Conservation (phyloP, 1,284 basidiomycete genomes). For the Apiotrichum domesticum region DNA sequence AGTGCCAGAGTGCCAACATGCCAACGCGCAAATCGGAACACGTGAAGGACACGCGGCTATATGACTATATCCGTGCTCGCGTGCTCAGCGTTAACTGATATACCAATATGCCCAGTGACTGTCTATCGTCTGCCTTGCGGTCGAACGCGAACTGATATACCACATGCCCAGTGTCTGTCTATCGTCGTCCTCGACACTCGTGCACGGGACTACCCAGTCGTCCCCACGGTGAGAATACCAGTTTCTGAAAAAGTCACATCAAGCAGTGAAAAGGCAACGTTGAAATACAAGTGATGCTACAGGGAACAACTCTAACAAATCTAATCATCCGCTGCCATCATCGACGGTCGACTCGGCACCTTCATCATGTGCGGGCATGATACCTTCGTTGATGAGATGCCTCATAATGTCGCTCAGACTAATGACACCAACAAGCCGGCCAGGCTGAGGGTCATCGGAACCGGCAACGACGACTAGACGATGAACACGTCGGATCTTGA, state of each 20-base stretch:
- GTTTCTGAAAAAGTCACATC: not conserved
- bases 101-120: too few species aligned
- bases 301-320: not conserved
- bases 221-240: too few species aligned
- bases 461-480: slow-evolving; percentile 79
- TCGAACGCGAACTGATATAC: too few species aligned
- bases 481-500: slow-evolving; percentile 89
- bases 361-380: slow-evolving; percentile 7
- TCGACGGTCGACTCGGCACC: slow-evolving; percentile 7
- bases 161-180: too few species aligned
- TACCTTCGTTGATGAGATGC: slow-evolving; percentile 57
- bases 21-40: too few species aligned
- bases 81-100: too few species aligned
- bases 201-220: too few species aligned
- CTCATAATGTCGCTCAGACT: slow-evolving; percentile 84
- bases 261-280: not conserved
- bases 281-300: slow-evolving; percentile 1
- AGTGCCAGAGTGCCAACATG: too few species aligned
- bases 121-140: too few species aligned
- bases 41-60: too few species aligned
- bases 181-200: too few species aligned
- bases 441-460: slow-evolving; percentile 49
- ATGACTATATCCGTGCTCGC: too few species aligned
- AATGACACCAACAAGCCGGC: slow-evolving; percentile 78
- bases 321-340: not conserved